These are phyloP conservation scores for Stephanodiscus minutulus DNA, from an alignment of 108 stramenopile species.

Conservation along the genomic window DNA sequence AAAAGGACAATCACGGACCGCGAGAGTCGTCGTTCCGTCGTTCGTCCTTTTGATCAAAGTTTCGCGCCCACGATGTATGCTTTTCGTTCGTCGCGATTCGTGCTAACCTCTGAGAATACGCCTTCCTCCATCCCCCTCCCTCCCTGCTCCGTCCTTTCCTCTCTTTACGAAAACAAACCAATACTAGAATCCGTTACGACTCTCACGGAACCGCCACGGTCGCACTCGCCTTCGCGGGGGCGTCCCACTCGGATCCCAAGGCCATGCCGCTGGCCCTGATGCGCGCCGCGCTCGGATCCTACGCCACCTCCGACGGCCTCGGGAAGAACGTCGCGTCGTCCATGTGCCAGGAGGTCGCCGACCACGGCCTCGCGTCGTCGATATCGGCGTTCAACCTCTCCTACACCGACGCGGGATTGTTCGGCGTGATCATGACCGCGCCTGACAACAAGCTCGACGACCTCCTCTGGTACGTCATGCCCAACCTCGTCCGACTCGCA, in stretches of 20 bases:
- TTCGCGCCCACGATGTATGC: not conserved
- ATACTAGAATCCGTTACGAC: conserved; percentile 78
- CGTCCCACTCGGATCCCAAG: conserved; percentile 94
- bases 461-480: conserved; percentile 90
- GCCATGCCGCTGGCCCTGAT: conserved; percentile 97
- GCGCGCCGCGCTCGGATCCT: conserved; percentile 94
- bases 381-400: conserved; percentile 95
- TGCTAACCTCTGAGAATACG: not conserved
- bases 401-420: conserved; percentile 99
- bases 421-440: conserved; percentile 94
- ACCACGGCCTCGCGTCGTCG: conserved; percentile 85
- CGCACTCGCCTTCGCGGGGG: conserved; percentile 95
- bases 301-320: conserved; percentile 84
- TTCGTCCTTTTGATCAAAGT: no score
- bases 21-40: not conserved
- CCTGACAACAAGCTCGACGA: conserved; percentile 94
- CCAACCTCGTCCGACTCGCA: conserved; percentile 90
- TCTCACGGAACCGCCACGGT: conserved; percentile 89
- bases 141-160: not conserved
- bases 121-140: not conserved
- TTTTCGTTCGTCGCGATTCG: not conserved
- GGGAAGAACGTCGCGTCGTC: conserved; percentile 89
- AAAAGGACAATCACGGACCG: not conserved
- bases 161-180: not conserved
- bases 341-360: conserved; percentile 92